Percentiles rank a stretch among this genome's conserved stretches.
Conservation (phyloP, 331 rosid genomes). For the Phaseolus coccineus region DNA sequence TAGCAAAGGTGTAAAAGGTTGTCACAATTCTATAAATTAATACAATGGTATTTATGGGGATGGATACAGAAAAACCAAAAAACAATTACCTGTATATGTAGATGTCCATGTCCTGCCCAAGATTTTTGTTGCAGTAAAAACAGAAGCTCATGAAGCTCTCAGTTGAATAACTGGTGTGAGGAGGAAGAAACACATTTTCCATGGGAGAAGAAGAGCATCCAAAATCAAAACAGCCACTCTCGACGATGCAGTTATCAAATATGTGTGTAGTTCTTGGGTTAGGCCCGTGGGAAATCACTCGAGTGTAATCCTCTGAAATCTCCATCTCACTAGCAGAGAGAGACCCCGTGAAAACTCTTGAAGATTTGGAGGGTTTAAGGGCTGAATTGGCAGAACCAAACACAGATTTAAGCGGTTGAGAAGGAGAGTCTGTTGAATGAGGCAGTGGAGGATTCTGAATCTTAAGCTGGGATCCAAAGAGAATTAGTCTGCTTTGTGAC, state of each 20-base stretch:
- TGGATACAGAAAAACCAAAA: background rate
- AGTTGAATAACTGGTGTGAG: slow-evolving; percentile 44
- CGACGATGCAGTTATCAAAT: slow-evolving; percentile 66
- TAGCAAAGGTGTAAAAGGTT: background rate
- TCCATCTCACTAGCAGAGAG: slow-evolving; percentile 70
- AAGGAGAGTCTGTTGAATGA: slow-evolving; percentile 31
- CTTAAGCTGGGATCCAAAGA: slow-evolving; percentile 79
- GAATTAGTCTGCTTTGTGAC: slow-evolving; percentile 59
- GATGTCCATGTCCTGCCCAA: slow-evolving; percentile 70
- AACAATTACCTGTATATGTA: slow-evolving; percentile 79
- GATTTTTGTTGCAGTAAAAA: slow-evolving; percentile 68
- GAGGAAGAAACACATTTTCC: slow-evolving; percentile 25
- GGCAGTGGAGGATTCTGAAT: slow-evolving; percentile 62
- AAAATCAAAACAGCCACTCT: slow-evolving; percentile 53
- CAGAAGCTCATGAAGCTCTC: slow-evolving; percentile 72
- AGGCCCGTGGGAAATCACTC: slow-evolving; percentile 73
- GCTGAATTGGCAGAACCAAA: slow-evolving; percentile 39
- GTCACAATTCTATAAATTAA: background rate
- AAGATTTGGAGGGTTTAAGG: slow-evolving; percentile 35
- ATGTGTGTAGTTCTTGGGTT: slow-evolving; percentile 78
- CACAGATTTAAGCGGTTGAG: slow-evolving; percentile 43
- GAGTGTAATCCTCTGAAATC: slow-evolving; percentile 80
- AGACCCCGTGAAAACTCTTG: slow-evolving; percentile 46
- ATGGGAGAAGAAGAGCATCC: slow-evolving; percentile 44
- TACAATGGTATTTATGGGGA: background rate